phyloP scores from a whole-genome alignment of 2,329 filamentous ascomycete genomes.

The Xylariales sp. region DNA sequence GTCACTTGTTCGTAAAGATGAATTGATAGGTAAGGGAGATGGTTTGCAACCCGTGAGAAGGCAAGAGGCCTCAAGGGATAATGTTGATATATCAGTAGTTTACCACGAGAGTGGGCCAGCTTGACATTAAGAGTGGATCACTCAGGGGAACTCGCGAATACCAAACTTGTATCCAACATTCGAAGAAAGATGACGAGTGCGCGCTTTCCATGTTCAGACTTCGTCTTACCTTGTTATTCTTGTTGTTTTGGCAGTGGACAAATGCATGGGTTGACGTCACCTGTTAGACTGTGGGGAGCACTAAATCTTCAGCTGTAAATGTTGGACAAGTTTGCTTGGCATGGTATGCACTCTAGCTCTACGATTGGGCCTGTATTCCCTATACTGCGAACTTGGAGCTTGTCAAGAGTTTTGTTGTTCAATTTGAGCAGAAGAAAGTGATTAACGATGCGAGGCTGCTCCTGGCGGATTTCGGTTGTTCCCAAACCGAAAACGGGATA shows the following conservation, averaged over 20 bases:
- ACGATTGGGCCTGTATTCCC: background rate
- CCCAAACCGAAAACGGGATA: too few species aligned
- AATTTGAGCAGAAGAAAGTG: too few species aligned
- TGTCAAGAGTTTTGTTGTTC: too few species aligned
- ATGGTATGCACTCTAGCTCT: constrained; percentile 2
- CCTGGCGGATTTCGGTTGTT: too few species aligned
- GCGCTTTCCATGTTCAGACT: background rate
- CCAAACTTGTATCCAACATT: too few species aligned
- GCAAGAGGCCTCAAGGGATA: background rate
- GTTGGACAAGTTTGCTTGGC: constrained; percentile 7
- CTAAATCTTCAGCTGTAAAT: too few species aligned
- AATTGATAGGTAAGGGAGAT: background rate
- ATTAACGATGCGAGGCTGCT: too few species aligned
- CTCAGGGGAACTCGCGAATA: background rate
- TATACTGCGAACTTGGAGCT: too few species aligned
- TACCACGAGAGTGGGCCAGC: background rate
- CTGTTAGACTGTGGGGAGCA: constrained; percentile 5
- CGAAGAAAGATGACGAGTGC: too few species aligned
- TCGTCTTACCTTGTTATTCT: constrained; percentile 6
- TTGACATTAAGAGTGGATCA: background rate
- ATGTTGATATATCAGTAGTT: background rate
- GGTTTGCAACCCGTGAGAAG: background rate
- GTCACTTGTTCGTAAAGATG: background rate
- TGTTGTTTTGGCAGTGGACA: constrained; percentile 3
- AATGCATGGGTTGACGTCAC: constrained; percentile 8